Evolutionary conservation across 2,329 filamentous ascomycete species (phyloP).

Genomic region (Penicillium paneum): DNA sequence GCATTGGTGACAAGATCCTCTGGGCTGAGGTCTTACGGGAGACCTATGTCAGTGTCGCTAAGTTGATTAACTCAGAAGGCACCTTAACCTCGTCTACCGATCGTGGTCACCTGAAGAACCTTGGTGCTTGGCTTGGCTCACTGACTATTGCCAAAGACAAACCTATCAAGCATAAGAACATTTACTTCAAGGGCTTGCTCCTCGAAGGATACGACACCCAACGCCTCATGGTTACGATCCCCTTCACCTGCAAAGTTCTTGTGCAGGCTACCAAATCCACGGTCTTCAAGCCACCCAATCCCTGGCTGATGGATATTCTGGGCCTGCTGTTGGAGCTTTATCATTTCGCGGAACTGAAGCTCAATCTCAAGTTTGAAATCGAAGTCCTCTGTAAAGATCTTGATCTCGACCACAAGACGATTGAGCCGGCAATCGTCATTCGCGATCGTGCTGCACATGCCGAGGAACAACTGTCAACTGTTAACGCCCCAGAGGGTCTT

Average conservation of each 20-base stretch:
- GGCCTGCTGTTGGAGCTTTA: slow-evolving; percentile 89
- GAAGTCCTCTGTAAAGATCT: slow-evolving; percentile 94
- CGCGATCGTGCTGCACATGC: slow-evolving; percentile 69
- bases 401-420: slow-evolving; percentile 84
- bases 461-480: slow-evolving; percentile 51
- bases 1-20: slow-evolving; percentile 73
- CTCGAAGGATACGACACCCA: slow-evolving; percentile 93
- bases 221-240: slow-evolving; percentile 85
- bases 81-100: slow-evolving; percentile 83
- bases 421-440: slow-evolving; percentile 83
- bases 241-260: slow-evolving; percentile 95
- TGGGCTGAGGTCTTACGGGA: slow-evolving; percentile 90
- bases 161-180: slow-evolving; percentile 92
- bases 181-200: slow-evolving; percentile 93
- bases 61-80: slow-evolving; percentile 84
- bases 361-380: slow-evolving; percentile 98
- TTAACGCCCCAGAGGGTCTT: slow-evolving; percentile 63
- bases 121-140: slow-evolving; percentile 89
- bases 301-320: slow-evolving; percentile 96
- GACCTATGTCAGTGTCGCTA: slow-evolving; percentile 81
- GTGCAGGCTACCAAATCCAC: slow-evolving; percentile 79
- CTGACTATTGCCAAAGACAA: slow-evolving; percentile 90
- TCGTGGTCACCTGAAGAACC: slow-evolving; percentile 83
- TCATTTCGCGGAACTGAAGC: slow-evolving; percentile 84
- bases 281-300: slow-evolving; percentile 91